Evolutionary conservation across 2,329 filamentous ascomycete genomes (phyloP), one percentile per base, ranked within the genome.

Genomic region (Cryphonectria parasitica): DNA sequence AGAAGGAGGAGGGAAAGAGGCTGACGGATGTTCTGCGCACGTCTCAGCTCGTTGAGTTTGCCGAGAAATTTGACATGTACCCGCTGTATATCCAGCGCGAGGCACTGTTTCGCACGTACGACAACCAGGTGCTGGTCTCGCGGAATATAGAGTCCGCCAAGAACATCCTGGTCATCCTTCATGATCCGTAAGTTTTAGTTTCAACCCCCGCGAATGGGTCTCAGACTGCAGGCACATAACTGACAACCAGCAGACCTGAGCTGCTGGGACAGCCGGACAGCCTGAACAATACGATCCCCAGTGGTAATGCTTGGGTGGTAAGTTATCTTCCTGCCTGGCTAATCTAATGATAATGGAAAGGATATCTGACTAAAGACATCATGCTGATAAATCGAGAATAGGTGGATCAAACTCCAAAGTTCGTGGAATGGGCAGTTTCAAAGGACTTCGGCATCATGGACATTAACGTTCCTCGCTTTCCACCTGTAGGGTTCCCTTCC

Each of bases 261-360:
- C 79, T 95, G 15, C 83, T 91, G 73, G 91, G 88, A 8, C 86
- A 91, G 73, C 87, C 90, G 15, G 88, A 94, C 78, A 84, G 87
- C 0, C 80, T 91, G n/a, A 92, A 93, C 67, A 92, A 92, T 68
- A 88, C 86, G 49, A 81, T 97, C 5, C 92, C 96, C 74, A 82
- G 92, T 1, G 94, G 98, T 77, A 97, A 98, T 77, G 89, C 92
- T 7, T 97, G 92, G 89, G 85, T 98, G 76, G 95, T 97, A 86
- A 82, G 92, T 85, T 15, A 25, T 41, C 31, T n/a, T 13, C 31
- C 63, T 15, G 3, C 43, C 19, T 31, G 66, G 36, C 63, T 60
- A 66, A 52, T 64, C 62, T 36, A 39, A n/a, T 64, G 3, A 19
- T 3, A 45, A n/a, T 19, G 7, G 22, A 22, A 17, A 45, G 19